Conservation (phyloP, 768 basidiomycete genomes). For the Suillus tomentosus region DNA sequence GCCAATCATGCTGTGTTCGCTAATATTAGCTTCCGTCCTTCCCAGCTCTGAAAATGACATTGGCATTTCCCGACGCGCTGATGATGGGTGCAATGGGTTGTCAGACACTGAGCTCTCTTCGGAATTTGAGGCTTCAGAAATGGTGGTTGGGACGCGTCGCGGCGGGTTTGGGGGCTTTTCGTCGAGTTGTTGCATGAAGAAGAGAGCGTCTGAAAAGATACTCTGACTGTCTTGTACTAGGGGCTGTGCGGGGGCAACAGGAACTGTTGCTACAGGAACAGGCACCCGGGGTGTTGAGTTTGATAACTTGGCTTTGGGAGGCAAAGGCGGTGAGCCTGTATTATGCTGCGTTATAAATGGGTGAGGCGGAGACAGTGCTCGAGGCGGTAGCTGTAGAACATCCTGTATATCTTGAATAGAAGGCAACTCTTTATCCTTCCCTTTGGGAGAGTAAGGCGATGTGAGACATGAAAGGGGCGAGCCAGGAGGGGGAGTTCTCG, state of each 20-base stretch:
- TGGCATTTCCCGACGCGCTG: slow-evolving; percentile 22
- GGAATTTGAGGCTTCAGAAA: slow-evolving; percentile 46
- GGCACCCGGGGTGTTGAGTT: slow-evolving; percentile 19
- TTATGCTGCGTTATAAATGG: slow-evolving; percentile 19
- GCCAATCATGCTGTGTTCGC: slow-evolving; percentile 40
- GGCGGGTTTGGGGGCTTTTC: slow-evolving; percentile 28
- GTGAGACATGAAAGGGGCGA: slow-evolving; percentile 37
- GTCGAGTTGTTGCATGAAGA: slow-evolving; percentile 66
- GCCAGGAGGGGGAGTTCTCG: slow-evolving; percentile 23
- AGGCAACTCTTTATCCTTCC: slow-evolving; percentile 33
- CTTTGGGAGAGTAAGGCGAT: slow-evolving; percentile 34
- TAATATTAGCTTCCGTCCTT: slow-evolving; percentile 27
- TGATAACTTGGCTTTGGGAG: slow-evolving; percentile 26
- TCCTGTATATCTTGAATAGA: slow-evolving; percentile 34
- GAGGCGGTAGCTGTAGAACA: slow-evolving; percentile 15
- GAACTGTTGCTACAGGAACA: slow-evolving; percentile 17
- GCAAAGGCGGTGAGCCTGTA: slow-evolving; percentile 19
- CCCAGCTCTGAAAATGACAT: slow-evolving; percentile 18
- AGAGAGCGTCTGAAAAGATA: slow-evolving; percentile 59
- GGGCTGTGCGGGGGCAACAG: slow-evolving; percentile 32
- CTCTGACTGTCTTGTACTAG: slow-evolving; percentile 33
- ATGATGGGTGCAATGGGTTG: slow-evolving; percentile 26
- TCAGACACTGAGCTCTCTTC: slow-evolving; percentile 34
- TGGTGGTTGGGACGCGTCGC: slow-evolving; percentile 48
- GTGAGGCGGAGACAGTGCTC: slow-evolving; percentile 12